Base-by-base conservation (phyloP, 108 stramenopile species). In the Seminavis robusta region DNA sequence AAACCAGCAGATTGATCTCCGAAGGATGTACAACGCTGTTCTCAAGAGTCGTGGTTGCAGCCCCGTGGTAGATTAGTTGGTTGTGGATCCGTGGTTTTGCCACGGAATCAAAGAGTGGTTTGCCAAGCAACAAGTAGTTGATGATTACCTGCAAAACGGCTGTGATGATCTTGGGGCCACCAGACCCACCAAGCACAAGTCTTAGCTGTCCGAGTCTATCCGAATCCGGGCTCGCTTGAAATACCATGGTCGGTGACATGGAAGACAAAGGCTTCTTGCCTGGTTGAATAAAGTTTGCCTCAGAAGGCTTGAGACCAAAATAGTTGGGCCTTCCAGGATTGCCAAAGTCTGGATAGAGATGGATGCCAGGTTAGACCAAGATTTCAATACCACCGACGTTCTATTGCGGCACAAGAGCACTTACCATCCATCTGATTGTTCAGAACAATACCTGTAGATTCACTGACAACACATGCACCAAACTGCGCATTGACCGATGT, bases 91-190 rank as follows among this genome's bases (percentile, higher is more conserved):
- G 81, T 8, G 92, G 74, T 17, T 64, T 59, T 10, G 60, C 52
- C 0, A 89, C 51, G 8, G 84, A 54, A 34, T 68, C 67, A 47
- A 75, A 86, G 1, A 94, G 52, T 2, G 81, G 67, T 86, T 77
- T 77, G 13, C 88, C 86, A 13, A 69, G 40, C 24, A 77, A 56
- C 28, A 62, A 62, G 44, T 70, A 55, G 50, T 90, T 88, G 15
- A 94, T 41, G 29, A 94, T 51, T 4, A 80, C 76, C 53, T 88
- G 86, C 5, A 83, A 42, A 27, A 85, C 74, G 9, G 82, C 65
- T 0, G 88, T 79, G 36, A 94, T 94, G 31, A 94, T 94, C 41
- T 83, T 86, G 8, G 92, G 86, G 3, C 92, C 92, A 9, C 92
- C 92, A 40, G 57, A 62, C 0, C 73, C 88, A 23, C 92, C 92